phyloP scores from a whole-genome alignment of 441 rosid species.

The Populus hybrid region DNA sequence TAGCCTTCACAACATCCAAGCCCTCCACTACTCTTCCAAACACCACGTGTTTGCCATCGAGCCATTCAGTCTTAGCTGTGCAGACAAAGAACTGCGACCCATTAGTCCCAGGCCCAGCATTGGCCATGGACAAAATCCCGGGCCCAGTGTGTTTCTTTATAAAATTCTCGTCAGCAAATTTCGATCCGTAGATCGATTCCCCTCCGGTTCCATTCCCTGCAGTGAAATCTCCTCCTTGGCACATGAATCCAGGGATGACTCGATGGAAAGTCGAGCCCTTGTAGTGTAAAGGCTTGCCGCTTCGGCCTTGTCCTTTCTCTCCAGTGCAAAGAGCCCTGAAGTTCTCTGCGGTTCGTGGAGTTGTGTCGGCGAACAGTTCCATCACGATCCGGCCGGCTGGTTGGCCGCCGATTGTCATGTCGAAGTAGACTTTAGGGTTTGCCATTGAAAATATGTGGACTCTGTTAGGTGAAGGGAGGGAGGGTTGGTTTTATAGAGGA shows the following conservation, averaged over 20 bases:
- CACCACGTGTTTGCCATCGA: conserved; percentile 47
- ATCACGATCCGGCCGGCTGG: conserved; percentile 33
- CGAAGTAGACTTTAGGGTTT: conserved; percentile 39
- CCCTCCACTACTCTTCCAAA: conserved; percentile 45
- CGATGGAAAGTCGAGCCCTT: conserved; percentile 66
- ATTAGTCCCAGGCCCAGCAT: conserved; percentile 43
- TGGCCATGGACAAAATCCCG: conserved; percentile 47
- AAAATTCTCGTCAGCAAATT: conserved; percentile 45
- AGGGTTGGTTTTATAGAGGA: not conserved
- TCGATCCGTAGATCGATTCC: conserved; percentile 43
- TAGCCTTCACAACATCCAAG: conserved; percentile 39
- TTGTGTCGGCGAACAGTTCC: conserved; percentile 34
- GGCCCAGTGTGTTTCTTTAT: conserved; percentile 37
- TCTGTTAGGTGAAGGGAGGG: not conserved
- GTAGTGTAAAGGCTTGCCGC: conserved; percentile 65
- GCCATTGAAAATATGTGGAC: not conserved
- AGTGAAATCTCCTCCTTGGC: conserved; percentile 76
- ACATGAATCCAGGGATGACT: conserved; percentile 70
- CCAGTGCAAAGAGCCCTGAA: conserved; percentile 44
- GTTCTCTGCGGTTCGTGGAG: conserved; percentile 50
- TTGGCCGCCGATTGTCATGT: conserved; percentile 32
- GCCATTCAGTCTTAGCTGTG: conserved; percentile 35
- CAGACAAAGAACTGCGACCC: conserved; percentile 48
- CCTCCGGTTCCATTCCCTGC: conserved; percentile 61
- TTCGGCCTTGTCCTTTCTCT: conserved; percentile 58